Percentiles rank a stretch among this genome's conserved stretches.
Conservation (phyloP, 2,329 filamentous ascomycete genomes). For the Metarhizium robertsii region DNA sequence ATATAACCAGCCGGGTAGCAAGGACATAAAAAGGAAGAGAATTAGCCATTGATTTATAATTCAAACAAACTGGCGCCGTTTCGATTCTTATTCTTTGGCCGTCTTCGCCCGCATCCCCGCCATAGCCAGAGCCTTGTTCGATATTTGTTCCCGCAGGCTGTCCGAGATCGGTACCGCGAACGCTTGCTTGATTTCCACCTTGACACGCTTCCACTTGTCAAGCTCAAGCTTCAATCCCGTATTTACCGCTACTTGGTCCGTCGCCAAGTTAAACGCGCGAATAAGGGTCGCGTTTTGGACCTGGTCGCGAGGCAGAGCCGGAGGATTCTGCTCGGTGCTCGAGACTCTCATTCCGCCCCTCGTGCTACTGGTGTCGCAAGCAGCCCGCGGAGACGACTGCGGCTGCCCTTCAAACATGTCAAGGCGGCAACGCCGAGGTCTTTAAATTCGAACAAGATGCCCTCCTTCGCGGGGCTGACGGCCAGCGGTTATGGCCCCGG, state of each 20-base stretch:
- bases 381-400: not conserved
- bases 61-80: constrained; percentile 34
- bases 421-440: constrained; percentile 21
- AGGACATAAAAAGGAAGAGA: not conserved
- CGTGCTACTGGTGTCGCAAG: not conserved
- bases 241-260: constrained; percentile 67
- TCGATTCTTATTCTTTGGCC: constrained; percentile 27
- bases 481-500: constrained; percentile 18
- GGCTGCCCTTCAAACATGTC: constrained; percentile 19
- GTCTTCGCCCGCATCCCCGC: constrained; percentile 25
- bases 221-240: constrained; percentile 61
- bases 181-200: constrained; percentile 62
- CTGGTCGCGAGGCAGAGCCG: constrained; percentile 30
- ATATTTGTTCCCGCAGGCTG: constrained; percentile 57
- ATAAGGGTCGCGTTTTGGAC: constrained; percentile 38
- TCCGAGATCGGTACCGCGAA: constrained; percentile 54
- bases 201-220: constrained; percentile 63
- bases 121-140: constrained; percentile 46
- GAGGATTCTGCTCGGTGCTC: constrained; percentile 35
- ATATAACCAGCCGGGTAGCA: not conserved
- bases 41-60: not conserved
- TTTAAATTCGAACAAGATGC: constrained; percentile 19
- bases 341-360: constrained; percentile 6
- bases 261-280: constrained; percentile 47
- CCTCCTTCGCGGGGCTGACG: constrained; percentile 13